Conservation (phyloP, 805 yeast genomes). For the Candida boidinii region DNA sequence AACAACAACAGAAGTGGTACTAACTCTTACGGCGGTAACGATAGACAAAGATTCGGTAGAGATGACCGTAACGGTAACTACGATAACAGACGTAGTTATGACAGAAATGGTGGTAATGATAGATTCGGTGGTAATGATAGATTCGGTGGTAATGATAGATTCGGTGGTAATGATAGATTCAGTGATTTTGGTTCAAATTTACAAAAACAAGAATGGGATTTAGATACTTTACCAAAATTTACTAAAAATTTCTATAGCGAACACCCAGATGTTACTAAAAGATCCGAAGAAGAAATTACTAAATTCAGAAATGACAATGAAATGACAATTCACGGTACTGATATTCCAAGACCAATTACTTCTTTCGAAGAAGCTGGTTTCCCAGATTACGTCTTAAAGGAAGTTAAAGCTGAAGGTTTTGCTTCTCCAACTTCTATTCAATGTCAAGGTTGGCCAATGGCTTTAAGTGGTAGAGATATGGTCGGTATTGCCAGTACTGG, state of each 20-base stretch:
- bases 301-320: constrained; percentile 75
- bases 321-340: constrained; percentile 76
- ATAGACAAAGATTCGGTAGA: constrained; percentile 24
- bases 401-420: constrained; percentile 88
- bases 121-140: constrained; percentile 24
- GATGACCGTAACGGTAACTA: constrained; percentile 27
- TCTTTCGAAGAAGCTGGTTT: constrained; percentile 95
- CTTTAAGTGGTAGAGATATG: constrained; percentile 96
- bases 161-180: constrained; percentile 24
- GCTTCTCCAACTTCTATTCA: constrained; percentile 93
- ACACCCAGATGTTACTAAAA: constrained; percentile 65
- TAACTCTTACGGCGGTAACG: constrained; percentile 30
- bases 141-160: constrained; percentile 30
- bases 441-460: constrained; percentile 99
- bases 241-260: constrained; percentile 94
- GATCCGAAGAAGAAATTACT: constrained; percentile 65
- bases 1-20: constrained; percentile 26
- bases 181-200: constrained; percentile 44
- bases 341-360: constrained; percentile 92
- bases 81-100: constrained; percentile 20
- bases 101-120: constrained; percentile 28
- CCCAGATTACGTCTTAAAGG: constrained; percentile 86
- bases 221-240: constrained; percentile 70
- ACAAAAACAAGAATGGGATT: constrained; percentile 74
- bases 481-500: constrained; percentile 99